Conservation (phyloP, 306 rosid species). For the Cicer chorassanicum region DNA sequence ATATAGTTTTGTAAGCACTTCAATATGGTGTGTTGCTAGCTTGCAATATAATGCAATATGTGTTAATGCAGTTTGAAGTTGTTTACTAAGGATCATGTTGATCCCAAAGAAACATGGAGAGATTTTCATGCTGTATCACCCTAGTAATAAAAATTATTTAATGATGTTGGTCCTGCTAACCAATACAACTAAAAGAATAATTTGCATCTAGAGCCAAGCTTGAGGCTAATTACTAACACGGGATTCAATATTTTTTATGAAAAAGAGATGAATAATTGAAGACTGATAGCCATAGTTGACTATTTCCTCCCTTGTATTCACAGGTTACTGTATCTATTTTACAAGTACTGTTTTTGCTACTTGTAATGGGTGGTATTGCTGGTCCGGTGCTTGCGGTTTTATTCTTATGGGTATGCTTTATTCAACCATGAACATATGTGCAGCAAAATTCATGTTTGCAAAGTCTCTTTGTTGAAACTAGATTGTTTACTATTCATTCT, state of each 20-base stretch:
- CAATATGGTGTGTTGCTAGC: not conserved
- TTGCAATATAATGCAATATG: not conserved
- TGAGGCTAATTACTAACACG: not conserved
- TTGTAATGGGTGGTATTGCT: constrained; percentile 63
- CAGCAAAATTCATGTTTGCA: constrained; percentile 27
- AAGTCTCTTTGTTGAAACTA: constrained; percentile 16
- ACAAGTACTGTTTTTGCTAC: constrained; percentile 57
- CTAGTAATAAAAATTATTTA: not conserved
- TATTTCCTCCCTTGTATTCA: constrained; percentile 37
- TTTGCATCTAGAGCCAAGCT: constrained; percentile 5
- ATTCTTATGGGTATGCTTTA: constrained; percentile 65
- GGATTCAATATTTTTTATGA: constrained; percentile 15
- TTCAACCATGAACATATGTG: constrained; percentile 23
- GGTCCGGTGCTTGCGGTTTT: constrained; percentile 66
- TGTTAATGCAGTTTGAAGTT: not conserved
- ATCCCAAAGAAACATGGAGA: not conserved
- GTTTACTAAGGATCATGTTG: constrained; percentile 22
- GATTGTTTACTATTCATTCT: constrained; percentile 38
- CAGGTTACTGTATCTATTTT: constrained; percentile 74
- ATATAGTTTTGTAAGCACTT: constrained; percentile 2
- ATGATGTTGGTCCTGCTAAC: not conserved
- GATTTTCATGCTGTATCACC: not conserved
- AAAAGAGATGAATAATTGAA: constrained; percentile 11
- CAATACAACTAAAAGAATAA: not conserved
- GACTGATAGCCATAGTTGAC: constrained; percentile 17